Conservation (phyloP, 2,329 filamentous ascomycete genomes). For the Fusarium sp. region DNA sequence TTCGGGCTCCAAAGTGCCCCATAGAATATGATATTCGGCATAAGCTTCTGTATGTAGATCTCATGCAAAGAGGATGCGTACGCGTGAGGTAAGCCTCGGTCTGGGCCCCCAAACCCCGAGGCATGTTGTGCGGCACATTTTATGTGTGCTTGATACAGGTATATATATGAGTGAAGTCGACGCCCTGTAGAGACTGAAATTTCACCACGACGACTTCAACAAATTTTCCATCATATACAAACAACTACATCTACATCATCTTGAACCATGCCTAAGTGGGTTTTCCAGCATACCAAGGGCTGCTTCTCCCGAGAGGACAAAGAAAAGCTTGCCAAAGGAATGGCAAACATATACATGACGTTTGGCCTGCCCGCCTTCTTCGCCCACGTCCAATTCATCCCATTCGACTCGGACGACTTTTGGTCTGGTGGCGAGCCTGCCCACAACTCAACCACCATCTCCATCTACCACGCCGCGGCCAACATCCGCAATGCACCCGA, state of each 20-base stretch:
- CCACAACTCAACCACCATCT: background rate
- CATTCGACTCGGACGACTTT: background rate
- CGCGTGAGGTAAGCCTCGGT: background rate
- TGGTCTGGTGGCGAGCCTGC: background rate
- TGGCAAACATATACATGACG: background rate
- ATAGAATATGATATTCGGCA: background rate
- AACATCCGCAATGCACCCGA: background rate
- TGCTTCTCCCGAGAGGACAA: background rate
- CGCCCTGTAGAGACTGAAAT: background rate
- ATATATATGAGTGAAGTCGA: background rate
- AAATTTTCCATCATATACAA: background rate
- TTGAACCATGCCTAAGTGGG: background rate
- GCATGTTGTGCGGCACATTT: background rate
- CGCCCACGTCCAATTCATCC: background rate
- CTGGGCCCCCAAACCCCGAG: background rate
- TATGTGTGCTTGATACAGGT: background rate
- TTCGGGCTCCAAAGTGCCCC: background rate
- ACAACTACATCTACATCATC: background rate
- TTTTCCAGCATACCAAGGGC: background rate
- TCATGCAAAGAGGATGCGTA: background rate
- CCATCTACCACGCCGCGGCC: background rate
- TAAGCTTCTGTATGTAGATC: background rate
- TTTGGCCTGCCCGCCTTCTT: background rate
- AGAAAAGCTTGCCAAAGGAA: background rate
- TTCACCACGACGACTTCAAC: background rate